Evolutionary conservation across 345 rosid genomes (phyloP).

Genomic region (Melastoma malabathricum): DNA sequence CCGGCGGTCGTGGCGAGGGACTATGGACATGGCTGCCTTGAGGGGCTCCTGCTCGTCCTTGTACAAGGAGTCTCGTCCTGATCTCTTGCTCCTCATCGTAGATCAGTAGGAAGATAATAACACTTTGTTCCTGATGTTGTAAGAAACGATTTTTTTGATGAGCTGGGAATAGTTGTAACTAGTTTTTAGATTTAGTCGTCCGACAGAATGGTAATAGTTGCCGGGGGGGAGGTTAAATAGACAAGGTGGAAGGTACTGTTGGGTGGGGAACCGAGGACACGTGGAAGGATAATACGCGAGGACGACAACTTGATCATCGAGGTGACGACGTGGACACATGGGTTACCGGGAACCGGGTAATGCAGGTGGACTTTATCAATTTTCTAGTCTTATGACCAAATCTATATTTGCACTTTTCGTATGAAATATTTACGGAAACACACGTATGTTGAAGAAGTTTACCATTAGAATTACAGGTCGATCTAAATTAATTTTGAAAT

Average conservation of each 20-base stretch:
- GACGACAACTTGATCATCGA: background rate
- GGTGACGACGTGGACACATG: background rate
- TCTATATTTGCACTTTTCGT: too few relatives aligned
- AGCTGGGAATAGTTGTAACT: background rate
- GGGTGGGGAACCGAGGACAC: constrained; percentile 16
- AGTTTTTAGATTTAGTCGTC: too few relatives aligned
- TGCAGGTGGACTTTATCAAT: background rate
- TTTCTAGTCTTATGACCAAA: too few relatives aligned
- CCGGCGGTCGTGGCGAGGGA: constrained; percentile 17
- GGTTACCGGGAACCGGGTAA: constrained; percentile 2
- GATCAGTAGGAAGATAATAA: background rate
- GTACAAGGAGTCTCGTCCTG: constrained; percentile 8
- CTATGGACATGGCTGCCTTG: constrained; percentile 1
- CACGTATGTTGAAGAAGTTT: too few relatives aligned
- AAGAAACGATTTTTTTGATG: background rate
- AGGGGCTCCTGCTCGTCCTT: constrained; percentile 1
- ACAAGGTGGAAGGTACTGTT: constrained; percentile 7
- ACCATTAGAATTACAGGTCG: too few relatives aligned
- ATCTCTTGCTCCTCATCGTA: constrained; percentile 17
- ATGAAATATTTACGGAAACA: too few relatives aligned
- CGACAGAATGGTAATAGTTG: constrained; percentile 6
- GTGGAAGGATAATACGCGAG: constrained; percentile 14
- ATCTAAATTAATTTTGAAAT: too few relatives aligned
- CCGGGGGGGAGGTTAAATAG: constrained; percentile 8
- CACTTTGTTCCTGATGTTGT: background rate